These are phyloP conservation scores for Selenicereus undatus DNA, from an alignment of 148 eudicot species.

Conservation along the genomic window DNA sequence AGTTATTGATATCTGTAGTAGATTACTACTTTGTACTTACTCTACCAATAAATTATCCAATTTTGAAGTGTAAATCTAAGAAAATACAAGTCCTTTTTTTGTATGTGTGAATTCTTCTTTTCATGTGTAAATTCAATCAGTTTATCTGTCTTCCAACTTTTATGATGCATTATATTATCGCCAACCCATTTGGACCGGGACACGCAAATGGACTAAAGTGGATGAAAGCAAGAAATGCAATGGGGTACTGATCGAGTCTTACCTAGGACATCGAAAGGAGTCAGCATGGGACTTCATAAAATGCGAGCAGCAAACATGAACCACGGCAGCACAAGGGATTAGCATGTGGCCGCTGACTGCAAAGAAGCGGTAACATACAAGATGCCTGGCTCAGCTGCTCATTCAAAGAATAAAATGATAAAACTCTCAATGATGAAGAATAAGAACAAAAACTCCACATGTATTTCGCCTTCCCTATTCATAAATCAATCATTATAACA, in stretches of 20 bases:
- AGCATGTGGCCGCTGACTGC: slow-evolving; percentile 6
- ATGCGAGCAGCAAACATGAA: neutral
- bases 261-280: slow-evolving; percentile 25
- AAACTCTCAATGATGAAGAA: neutral
- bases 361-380: neutral
- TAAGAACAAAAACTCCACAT: neutral
- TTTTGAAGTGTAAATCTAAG: slow-evolving; percentile 28
- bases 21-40: slow-evolving; percentile 9
- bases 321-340: slow-evolving; percentile 1
- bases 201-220: neutral
- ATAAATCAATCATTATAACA: neutral
- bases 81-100: slow-evolving; percentile 15
- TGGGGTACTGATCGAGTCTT: slow-evolving; percentile 2
- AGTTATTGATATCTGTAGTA: slow-evolving; percentile 11
- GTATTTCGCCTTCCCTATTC: neutral
- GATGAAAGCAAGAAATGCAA: neutral
- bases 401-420: neutral
- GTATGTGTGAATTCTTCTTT: neutral
- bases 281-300: slow-evolving; percentile 5
- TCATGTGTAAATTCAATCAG: neutral
- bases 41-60: slow-evolving; percentile 4
- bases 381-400: neutral
- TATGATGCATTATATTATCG: neutral
- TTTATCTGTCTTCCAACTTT: neutral
- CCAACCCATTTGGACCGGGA: neutral